Evolutionary conservation across 306 rosid species (phyloP).

Genomic region (Geum urbanum): DNA sequence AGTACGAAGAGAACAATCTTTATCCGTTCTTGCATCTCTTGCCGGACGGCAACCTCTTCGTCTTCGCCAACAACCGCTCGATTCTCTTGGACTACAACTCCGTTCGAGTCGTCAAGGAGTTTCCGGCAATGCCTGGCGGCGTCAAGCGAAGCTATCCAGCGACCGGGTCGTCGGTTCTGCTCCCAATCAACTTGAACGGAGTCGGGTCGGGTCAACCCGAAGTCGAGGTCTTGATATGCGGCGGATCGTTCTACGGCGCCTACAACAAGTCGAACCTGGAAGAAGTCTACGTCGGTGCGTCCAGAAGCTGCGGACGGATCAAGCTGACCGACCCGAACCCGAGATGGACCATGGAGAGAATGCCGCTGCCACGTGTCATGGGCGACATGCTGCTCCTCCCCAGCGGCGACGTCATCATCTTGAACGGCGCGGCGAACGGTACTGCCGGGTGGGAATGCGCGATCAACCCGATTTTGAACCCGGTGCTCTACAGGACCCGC

Average conservation of each 20-base stretch:
- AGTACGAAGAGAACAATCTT: conserved; percentile 68
- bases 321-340: conserved; percentile 46
- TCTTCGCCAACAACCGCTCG: conserved; percentile 62
- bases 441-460: conserved; percentile 73
- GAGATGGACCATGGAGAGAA: conserved; percentile 52
- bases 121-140: conserved; percentile 47
- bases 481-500: conserved; percentile 45
- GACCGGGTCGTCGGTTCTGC: conserved; percentile 70
- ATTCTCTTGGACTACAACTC: conserved; percentile 40
- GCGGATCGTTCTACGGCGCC: conserved; percentile 60
- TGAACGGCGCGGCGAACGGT: conserved; percentile 68
- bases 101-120: conserved; percentile 32
- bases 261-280: conserved; percentile 23
- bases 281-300: conserved; percentile 35
- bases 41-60: conserved; percentile 66
- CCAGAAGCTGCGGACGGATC: conserved; percentile 56
- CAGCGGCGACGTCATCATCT: conserved; percentile 47
- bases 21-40: conserved; percentile 75
- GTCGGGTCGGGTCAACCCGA: conserved; percentile 21
- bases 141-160: conserved; percentile 67
- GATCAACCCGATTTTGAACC: conserved; percentile 41
- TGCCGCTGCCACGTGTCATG: conserved; percentile 75
- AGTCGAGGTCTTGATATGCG: conserved; percentile 66
- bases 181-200: conserved; percentile 39
- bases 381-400: conserved; percentile 65